Conservation (phyloP, 2,329 filamentous ascomycete genomes). For the Cryphonectria radicalis region DNA sequence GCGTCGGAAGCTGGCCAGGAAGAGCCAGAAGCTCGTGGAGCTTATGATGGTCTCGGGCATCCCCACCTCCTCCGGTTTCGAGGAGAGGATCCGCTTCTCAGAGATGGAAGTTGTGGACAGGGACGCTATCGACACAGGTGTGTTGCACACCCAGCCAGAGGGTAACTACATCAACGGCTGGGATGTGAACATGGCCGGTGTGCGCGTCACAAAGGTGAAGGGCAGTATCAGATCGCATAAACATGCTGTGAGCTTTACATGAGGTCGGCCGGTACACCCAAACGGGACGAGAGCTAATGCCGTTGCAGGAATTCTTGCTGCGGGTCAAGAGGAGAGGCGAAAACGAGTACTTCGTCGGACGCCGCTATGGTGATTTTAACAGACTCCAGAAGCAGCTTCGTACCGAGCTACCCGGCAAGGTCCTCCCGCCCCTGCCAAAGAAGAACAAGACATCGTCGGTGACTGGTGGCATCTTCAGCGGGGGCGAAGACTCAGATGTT, state of each 20-base stretch:
- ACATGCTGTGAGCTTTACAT: constrained; percentile 71
- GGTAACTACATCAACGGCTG: constrained; percentile 93
- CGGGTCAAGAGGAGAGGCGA: constrained; percentile 80
- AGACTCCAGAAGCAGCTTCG: constrained; percentile 79
- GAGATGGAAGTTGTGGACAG: constrained; percentile 97
- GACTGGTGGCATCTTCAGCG: constrained; percentile 48
- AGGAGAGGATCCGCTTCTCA: constrained; percentile 94
- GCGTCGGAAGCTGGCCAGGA: constrained; percentile 85
- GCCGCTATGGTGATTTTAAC: constrained; percentile 87
- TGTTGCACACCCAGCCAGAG: constrained; percentile 85
- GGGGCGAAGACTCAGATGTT: constrained; percentile 67
- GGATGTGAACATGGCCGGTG: constrained; percentile 94
- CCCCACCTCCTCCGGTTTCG: constrained; percentile 92
- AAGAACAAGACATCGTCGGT: constrained; percentile 87
- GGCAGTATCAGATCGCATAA: constrained; percentile 88
- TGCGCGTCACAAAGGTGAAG: constrained; percentile 79
- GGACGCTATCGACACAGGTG: constrained; percentile 86
- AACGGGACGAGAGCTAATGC: background rate
- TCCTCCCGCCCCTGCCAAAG: constrained; percentile 82
- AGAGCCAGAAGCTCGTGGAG: constrained; percentile 94
- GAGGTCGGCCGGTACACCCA: background rate
- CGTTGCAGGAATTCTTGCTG: constrained; percentile 78
- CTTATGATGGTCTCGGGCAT: constrained; percentile 99
- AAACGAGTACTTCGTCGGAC: constrained; percentile 77
- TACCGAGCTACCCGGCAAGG: constrained; percentile 86